Evolutionary conservation across 805 yeast genomes (phyloP).

Genomic region (Nakazawaea holstii): DNA sequence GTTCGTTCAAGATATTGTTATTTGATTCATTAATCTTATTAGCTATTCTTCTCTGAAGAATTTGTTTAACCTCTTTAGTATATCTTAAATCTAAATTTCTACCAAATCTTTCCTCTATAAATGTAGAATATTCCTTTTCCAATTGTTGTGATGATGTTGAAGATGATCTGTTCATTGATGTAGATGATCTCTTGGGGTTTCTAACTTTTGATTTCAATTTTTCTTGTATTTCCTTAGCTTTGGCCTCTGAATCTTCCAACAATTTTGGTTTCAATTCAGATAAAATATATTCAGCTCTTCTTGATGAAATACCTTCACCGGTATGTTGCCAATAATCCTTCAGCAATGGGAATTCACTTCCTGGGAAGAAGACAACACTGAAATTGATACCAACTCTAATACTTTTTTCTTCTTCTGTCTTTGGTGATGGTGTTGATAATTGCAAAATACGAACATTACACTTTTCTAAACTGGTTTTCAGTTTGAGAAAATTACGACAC

Average conservation of each 20-base stretch:
- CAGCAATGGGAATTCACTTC: slow-evolving; percentile 52
- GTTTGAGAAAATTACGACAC: slow-evolving; percentile 72
- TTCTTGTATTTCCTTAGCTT: slow-evolving; percentile 13
- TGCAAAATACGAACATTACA: slow-evolving; percentile 59
- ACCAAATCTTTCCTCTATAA: slow-evolving; percentile 87
- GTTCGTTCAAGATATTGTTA: slow-evolving; percentile 29
- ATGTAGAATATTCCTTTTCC: slow-evolving; percentile 54
- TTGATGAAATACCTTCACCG: slow-evolving; percentile 93
- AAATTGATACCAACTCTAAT: slow-evolving; percentile 62
- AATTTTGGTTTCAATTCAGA: slow-evolving; percentile 46
- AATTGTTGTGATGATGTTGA: slow-evolving; percentile 15
- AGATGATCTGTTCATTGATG: slow-evolving; percentile 13
- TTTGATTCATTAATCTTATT: slow-evolving; percentile 39
- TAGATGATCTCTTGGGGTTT: slow-evolving; percentile 10
- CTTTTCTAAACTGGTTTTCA: slow-evolving; percentile 29
- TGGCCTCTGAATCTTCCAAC: slow-evolving; percentile 24
- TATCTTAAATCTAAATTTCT: slow-evolving; percentile 76
- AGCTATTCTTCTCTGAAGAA: slow-evolving; percentile 71
- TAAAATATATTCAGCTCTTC: slow-evolving; percentile 80
- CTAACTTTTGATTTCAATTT: slow-evolving; percentile 6
- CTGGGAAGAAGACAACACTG: slow-evolving; percentile 75
- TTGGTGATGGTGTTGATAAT: slow-evolving; percentile 65
- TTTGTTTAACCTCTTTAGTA: slow-evolving; percentile 68
- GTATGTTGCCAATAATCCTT: slow-evolving; percentile 95
- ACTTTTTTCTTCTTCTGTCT: slow-evolving; percentile 50